These are phyloP conservation scores for Trichophyton simii DNA, from an alignment of 2,329 filamentous ascomycete species.

Conservation along the genomic window DNA sequence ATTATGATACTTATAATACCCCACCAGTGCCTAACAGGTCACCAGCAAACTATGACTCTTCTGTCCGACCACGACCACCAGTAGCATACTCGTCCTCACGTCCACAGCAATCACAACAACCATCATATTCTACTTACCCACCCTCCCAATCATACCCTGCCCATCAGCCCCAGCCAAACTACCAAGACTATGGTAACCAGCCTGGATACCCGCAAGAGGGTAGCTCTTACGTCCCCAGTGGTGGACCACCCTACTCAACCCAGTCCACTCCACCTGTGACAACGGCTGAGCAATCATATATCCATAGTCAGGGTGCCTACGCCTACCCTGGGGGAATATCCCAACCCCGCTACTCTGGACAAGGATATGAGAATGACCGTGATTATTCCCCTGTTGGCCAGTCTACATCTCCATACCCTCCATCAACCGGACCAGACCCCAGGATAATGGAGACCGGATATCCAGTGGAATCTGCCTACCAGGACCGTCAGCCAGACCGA, in stretches of 20 bases:
- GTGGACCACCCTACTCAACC: slow-evolving; percentile 15
- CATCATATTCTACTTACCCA: slow-evolving; percentile 25
- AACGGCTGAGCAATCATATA: slow-evolving; percentile 27
- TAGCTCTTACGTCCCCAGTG: slow-evolving; percentile 8
- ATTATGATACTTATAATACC: slow-evolving; percentile 27
- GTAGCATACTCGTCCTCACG: slow-evolving; percentile 5
- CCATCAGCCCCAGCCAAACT: slow-evolving; percentile 26
- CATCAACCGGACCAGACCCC: slow-evolving; percentile 29
- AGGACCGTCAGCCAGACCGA: slow-evolving; percentile 22
- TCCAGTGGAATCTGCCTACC: slow-evolving; percentile 26
- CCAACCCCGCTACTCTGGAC: slow-evolving; percentile 31
- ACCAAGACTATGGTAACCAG: slow-evolving; percentile 21
- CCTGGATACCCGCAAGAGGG: slow-evolving; percentile 19
- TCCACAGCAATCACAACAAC: slow-evolving; percentile 9
- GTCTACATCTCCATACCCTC: slow-evolving; percentile 29
- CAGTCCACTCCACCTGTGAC: slow-evolving; percentile 28
- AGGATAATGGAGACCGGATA: slow-evolving; percentile 33
- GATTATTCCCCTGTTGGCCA: slow-evolving; percentile 31
- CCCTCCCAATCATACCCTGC: slow-evolving; percentile 23
- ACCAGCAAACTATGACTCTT: slow-evolving; percentile 26
- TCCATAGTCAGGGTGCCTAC: slow-evolving; percentile 26
- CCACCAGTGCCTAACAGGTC: slow-evolving; percentile 28
- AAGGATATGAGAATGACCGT: slow-evolving; percentile 30
- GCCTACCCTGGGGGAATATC: slow-evolving; percentile 19
- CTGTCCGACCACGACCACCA: slow-evolving; percentile 27